phyloP scores from a whole-genome alignment of 164 flowering plant genomes.

The Tetracentron sinense region DNA sequence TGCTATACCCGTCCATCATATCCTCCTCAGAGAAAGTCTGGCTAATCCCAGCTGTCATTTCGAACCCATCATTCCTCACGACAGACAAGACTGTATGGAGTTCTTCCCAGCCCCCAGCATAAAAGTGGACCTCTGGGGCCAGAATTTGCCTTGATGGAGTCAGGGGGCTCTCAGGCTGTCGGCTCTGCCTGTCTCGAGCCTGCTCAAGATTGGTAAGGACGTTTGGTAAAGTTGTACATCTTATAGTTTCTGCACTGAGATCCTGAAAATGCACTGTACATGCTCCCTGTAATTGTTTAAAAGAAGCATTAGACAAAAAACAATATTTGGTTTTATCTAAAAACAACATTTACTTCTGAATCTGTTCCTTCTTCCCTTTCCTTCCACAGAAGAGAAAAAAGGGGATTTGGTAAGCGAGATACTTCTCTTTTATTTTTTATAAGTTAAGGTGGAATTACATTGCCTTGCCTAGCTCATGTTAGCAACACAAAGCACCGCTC shows the following conservation, averaged over 20 bases:
- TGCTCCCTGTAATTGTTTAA: constrained; percentile 62
- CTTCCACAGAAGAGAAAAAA: too few species aligned
- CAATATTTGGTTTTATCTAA: background rate
- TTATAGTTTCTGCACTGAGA: constrained; percentile 67
- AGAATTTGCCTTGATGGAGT: constrained; percentile 78
- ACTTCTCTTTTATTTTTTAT: too few species aligned
- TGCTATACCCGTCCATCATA: constrained; percentile 77
- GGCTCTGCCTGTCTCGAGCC: constrained; percentile 78
- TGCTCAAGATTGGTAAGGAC: constrained; percentile 91
- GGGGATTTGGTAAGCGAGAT: too few species aligned
- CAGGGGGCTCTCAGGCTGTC: constrained; percentile 77
- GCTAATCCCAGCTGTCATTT: constrained; percentile 49
- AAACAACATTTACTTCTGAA: background rate
- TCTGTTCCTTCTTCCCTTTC: background rate
- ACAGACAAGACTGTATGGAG: constrained; percentile 70
- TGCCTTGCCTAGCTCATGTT: too few species aligned
- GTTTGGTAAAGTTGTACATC: constrained; percentile 86
- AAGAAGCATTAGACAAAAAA: background rate
- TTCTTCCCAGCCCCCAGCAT: constrained; percentile 94
- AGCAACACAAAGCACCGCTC: too few species aligned
- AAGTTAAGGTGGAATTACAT: too few species aligned
- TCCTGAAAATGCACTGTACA: constrained; percentile 81
- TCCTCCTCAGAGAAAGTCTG: constrained; percentile 88
- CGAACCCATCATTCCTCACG: constrained; percentile 48
- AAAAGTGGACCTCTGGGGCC: constrained; percentile 69